phyloP scores from a whole-genome alignment of 495 filamentous ascomycete genomes.

The Articulospora tetracladia region DNA sequence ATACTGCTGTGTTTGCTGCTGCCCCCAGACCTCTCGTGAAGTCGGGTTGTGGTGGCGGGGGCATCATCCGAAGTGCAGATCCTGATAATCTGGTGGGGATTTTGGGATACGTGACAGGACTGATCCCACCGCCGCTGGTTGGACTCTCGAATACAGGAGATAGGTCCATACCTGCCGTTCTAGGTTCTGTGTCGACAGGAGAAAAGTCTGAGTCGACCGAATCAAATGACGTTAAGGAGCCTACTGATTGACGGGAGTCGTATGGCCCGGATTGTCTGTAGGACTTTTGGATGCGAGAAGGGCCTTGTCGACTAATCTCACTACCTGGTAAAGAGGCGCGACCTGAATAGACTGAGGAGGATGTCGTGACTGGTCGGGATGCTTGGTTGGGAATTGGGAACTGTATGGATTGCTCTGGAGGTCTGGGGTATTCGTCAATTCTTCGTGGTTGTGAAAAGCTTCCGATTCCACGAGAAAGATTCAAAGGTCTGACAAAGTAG shows the following conservation, averaged over 20 bases:
- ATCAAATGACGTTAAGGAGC: slow-evolving; percentile 29
- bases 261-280: slow-evolving; percentile 21
- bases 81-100: slow-evolving; percentile 30
- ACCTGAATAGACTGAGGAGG: slow-evolving; percentile 16
- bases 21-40: slow-evolving; percentile 29
- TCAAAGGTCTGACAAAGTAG: slow-evolving; percentile 6
- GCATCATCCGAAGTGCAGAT: slow-evolving; percentile 21
- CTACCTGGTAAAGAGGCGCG: slow-evolving; percentile 3
- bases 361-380: slow-evolving; percentile 3
- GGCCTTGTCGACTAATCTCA: background rate
- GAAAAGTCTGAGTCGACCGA: slow-evolving; percentile 18
- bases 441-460: slow-evolving; percentile 22
- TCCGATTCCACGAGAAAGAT: slow-evolving; percentile 6
- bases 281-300: slow-evolving; percentile 1
- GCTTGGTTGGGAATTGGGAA: slow-evolving; percentile 3
- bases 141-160: slow-evolving; percentile 45
- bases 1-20: background rate
- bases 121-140: slow-evolving; percentile 27
- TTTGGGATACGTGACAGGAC: slow-evolving; percentile 40
- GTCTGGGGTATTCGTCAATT: slow-evolving; percentile 6
- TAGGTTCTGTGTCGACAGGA: slow-evolving; percentile 19
- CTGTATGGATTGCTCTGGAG: slow-evolving; percentile 7
- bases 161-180: slow-evolving; percentile 27
- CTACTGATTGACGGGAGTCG: slow-evolving; percentile 17
- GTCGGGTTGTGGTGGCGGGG: slow-evolving; percentile 30